Base-by-base conservation (phyloP, 1,284 basidiomycete species). In the Leccinum subrobustum region DNA sequence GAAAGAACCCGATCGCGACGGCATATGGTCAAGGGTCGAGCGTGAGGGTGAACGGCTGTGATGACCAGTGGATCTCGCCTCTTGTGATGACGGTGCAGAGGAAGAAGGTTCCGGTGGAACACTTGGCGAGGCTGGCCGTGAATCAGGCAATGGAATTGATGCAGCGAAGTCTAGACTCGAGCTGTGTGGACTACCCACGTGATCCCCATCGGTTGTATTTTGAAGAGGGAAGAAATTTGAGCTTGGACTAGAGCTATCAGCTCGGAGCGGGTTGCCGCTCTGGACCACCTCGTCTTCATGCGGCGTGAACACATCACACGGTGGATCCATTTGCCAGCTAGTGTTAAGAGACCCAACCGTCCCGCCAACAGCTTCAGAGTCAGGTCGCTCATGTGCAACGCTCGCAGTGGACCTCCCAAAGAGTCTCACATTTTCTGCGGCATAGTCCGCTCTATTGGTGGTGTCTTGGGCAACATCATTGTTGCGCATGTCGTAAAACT, bases 71-170 rank as follows among this genome's bases (percentile, higher is more conserved):
- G 27, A 35, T 54, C 55, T 35, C 27, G 31, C 27, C 27, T 56
- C 59, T 16, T 14, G 63, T 3, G 48, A 48, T n/a, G 54, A 48
- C 18, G 52, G 8, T 16, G 14, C n/a, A 44, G 60, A 51, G 14
- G 42, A 56, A 29, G 60, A 52, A 12, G 42, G 16, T 6, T 20
- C 29, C 5, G 50, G 14, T 0, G 47, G 27, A 42, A 20, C 42
- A 6, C 14, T 47, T 7, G 65, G 68, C 3, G 70, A 69, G 18
- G 29, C 50, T 27, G 68, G 52, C 3, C 59, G 67, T 33, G 68
- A 70, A 48, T 64, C 61, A 20, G 68, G 67, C 9, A 72, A 55
- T 35, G 70, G 55, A 54, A 56, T 64, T 14, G 67, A 66, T 5
- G 56, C 42, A 12, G 69, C 65, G 2, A 61, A 39, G 37, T 66